A percentile compares a stretch with the other conserved stretches of the same genome.
phyloP scores from a whole-genome alignment of 2,329 filamentous ascomycete genomes.

The Colletotrichum australisinense region DNA sequence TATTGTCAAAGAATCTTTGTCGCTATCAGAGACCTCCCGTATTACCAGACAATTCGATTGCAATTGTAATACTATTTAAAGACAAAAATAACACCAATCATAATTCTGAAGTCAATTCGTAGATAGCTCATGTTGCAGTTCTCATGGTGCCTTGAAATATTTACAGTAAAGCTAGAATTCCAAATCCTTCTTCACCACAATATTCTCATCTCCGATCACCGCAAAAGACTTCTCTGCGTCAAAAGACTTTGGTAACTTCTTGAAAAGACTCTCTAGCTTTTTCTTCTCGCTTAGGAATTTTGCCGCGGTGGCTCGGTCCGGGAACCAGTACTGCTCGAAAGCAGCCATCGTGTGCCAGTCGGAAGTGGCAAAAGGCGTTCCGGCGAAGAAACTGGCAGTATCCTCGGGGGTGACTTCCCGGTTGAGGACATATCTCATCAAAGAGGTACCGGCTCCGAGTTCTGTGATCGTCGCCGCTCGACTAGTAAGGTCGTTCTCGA shows the following conservation, averaged over 20 bases:
- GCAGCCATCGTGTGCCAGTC: conserved; percentile 2
- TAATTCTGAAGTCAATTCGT: not conserved
- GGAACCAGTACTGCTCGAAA: conserved; percentile 18
- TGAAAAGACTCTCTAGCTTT: not conserved
- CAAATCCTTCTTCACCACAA: not conserved
- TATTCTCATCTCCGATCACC: not conserved
- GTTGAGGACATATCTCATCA: conserved; percentile 4
- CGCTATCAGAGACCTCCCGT: too few relatives aligned
- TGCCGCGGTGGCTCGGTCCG: not conserved
- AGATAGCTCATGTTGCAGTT: not conserved
- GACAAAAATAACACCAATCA: too few relatives aligned
- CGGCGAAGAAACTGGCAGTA: not conserved
- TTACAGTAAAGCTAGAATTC: not conserved
- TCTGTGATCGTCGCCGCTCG: not conserved
- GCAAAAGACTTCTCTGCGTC: not conserved
- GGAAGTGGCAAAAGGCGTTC: not conserved
- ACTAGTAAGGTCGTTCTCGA: not conserved
- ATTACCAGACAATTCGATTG: too few relatives aligned
- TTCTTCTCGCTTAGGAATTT: not conserved
- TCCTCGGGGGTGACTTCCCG: not conserved
- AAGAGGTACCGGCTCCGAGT: not conserved
- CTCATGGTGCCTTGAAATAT: not conserved
- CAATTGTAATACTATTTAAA: too few relatives aligned
- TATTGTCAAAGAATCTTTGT: not conserved
- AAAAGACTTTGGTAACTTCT: not conserved